Evolutionary conservation across 2,329 filamentous ascomycete genomes (phyloP).

Genomic region (Blastomyces percursus): DNA sequence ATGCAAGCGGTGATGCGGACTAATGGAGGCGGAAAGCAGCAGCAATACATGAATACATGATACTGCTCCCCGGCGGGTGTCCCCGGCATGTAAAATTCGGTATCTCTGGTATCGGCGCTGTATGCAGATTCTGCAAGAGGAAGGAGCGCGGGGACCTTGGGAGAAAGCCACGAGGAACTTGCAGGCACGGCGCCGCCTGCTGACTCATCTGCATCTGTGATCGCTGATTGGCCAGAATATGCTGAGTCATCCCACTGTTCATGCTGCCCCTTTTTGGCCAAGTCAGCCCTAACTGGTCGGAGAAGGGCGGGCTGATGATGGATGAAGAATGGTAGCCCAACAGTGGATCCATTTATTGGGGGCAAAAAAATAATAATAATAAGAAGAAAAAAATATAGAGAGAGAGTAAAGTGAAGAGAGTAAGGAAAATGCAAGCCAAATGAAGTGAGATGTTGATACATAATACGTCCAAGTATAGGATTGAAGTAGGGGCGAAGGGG

Average conservation of each 20-base stretch:
- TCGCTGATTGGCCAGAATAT: background rate
- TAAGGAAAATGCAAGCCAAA: background rate
- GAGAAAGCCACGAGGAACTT: background rate
- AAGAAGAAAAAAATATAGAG: background rate
- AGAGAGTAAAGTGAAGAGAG: background rate
- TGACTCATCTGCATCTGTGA: background rate
- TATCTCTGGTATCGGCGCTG: too few species aligned
- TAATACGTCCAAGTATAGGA: background rate
- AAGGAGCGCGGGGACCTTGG: constrained; percentile 5
- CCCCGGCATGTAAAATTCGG: too few species aligned
- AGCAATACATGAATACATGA: background rate
- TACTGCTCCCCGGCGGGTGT: background rate
- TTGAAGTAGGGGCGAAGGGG: constrained; percentile 9
- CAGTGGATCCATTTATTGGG: background rate
- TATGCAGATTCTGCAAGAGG: too few species aligned
- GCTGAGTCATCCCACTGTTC: background rate
- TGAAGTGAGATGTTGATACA: background rate
- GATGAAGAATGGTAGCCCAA: background rate
- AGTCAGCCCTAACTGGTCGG: too few species aligned
- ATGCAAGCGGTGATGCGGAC: background rate
- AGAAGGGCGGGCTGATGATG: background rate
- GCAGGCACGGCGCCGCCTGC: background rate
- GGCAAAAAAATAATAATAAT: background rate
- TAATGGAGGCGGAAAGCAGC: too few species aligned
- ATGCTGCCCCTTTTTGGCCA: too few species aligned